Evolutionary conservation across 768 basidiomycete species (phyloP), one percentile per base, ranked within the genome.

Genomic region (Lentinula edodes): DNA sequence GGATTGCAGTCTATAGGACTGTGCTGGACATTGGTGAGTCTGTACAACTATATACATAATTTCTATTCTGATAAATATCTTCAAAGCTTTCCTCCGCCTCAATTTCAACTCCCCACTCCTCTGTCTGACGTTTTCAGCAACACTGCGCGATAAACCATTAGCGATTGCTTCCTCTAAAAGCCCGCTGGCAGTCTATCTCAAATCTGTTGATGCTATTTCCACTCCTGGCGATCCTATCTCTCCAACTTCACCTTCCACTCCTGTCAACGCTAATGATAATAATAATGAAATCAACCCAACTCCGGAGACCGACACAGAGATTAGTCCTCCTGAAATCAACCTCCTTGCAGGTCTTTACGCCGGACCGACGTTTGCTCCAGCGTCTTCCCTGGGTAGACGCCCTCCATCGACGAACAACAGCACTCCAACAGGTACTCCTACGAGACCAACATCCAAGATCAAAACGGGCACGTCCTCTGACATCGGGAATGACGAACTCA

Each of bases 81-180:
- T 62, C 41, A 6, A 65, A 95, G 93, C 90, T 0, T 95, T 88
- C 70, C 73, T 94, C 34, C 82, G 86, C 36, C 84, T 93, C 15
- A 77, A 80, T 38, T 83, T 89, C 52, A 67, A 76, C 2, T 85
- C 94, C 62, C 94, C 94, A 9, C 72, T 96, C 10, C 80, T 97
- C 32, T 93, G 89, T 67, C 73, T 97, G 34, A 97, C 94, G 0
- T 80, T 88, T 3, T 93, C 91, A 2, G 81, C 87, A n/a, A 97
- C 94, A 0, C 75, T 96, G n/a, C 83, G 94, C 53, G 92, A 95
- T 23, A 90, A 86, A 66, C 83, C 88, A 0, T 70, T 90, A 6
- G 72, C 80, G 13, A 66, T 80, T 1, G 69, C 72, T 5, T 75
- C 76, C 46, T 69, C 76, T 2, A 34, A 8, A 74, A 75, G 8